Conservation (phyloP, 1,284 basidiomycete genomes). For the Cutaneotrichosporon cyanovorans region DNA sequence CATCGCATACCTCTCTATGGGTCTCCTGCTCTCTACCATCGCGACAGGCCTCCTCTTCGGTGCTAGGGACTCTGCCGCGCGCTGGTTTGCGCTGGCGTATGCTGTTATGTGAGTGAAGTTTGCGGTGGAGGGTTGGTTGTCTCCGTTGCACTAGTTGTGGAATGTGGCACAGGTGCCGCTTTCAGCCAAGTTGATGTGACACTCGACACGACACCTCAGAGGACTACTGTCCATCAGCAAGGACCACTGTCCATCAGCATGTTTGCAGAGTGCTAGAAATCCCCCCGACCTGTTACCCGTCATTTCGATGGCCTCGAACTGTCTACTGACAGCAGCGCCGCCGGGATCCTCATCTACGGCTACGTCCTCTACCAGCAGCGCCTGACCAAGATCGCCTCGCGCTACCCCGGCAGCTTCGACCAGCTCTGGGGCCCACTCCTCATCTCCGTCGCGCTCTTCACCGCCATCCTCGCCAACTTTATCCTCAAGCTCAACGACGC, state of each 20-base stretch:
- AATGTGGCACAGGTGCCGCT: too few relatives aligned
- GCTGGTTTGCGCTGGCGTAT: constrained; percentile 75
- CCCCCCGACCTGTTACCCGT: too few relatives aligned
- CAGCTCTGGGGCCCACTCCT: constrained; percentile 69
- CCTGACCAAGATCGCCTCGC: constrained; percentile 79
- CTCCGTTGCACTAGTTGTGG: too few relatives aligned
- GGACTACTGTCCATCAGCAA: too few relatives aligned
- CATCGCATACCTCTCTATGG: constrained; percentile 83
- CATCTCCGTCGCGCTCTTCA: constrained; percentile 70
- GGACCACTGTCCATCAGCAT: too few relatives aligned
- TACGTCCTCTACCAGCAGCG: constrained; percentile 81
- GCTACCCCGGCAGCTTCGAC: constrained; percentile 88
- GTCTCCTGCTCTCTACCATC: constrained; percentile 76
- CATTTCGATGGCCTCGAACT: too few relatives aligned
- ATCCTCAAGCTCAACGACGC: constrained; percentile 54
- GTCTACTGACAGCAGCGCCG: constrained; percentile 28
- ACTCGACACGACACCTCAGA: too few relatives aligned
- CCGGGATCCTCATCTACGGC: constrained; percentile 58
- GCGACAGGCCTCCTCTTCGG: constrained; percentile 61
- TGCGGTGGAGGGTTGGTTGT: neutral
- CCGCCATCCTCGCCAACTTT: constrained; percentile 80
- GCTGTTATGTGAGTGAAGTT: constrained; percentile 56
- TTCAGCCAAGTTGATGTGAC: too few relatives aligned
- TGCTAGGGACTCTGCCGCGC: constrained; percentile 59
- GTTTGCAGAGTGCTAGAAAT: too few relatives aligned